A percentile compares a stretch with the other conserved stretches of the same genome.
Evolutionary conservation across 164 flowering plant genomes (phyloP).

Genomic region (Chloranthus sessilifolius): DNA sequence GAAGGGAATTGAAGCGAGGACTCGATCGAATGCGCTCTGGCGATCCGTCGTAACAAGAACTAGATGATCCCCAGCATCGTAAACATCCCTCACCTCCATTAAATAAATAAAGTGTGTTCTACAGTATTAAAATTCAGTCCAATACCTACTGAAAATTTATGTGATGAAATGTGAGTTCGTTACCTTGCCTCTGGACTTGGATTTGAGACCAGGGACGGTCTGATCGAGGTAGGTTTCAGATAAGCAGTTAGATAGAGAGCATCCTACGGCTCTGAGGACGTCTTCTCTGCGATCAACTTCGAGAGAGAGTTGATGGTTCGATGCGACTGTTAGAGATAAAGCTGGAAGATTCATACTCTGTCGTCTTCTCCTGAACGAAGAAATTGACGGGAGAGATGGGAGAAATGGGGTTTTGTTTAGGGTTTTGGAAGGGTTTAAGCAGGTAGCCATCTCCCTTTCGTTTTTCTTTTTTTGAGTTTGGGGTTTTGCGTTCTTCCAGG

Average conservation of each 20-base stretch:
- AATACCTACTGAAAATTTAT: too few relatives aligned
- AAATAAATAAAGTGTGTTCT: too few relatives aligned
- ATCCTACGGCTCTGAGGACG: slow-evolving; percentile 25
- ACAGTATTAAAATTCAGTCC: too few relatives aligned
- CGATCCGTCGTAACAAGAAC: slow-evolving; percentile 92
- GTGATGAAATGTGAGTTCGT: too few relatives aligned
- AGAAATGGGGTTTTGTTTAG: slow-evolving; percentile 5
- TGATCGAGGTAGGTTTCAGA: slow-evolving; percentile 76
- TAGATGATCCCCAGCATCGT: slow-evolving; percentile 87
- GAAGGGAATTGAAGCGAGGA: slow-evolving; percentile 95
- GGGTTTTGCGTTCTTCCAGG: too few relatives aligned
- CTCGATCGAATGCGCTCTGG: slow-evolving; percentile 91
- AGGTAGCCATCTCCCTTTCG: not conserved
- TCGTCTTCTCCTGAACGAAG: too few relatives aligned
- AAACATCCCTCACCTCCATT: slow-evolving; percentile 89
- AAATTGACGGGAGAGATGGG: not conserved
- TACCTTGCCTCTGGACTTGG: slow-evolving; percentile 91
- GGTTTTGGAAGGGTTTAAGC: slow-evolving; percentile 18
- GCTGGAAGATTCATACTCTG: too few relatives aligned
- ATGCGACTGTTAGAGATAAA: slow-evolving; percentile 1
- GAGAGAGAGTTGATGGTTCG: slow-evolving; percentile 4
- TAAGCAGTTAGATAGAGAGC: slow-evolving; percentile 51
- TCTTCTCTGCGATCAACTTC: slow-evolving; percentile 40
- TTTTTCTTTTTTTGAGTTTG: not conserved
- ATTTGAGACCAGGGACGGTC: slow-evolving; percentile 64